Conservation (phyloP, 2,329 filamentous ascomycete species). For the Fusarium begoniae region DNA sequence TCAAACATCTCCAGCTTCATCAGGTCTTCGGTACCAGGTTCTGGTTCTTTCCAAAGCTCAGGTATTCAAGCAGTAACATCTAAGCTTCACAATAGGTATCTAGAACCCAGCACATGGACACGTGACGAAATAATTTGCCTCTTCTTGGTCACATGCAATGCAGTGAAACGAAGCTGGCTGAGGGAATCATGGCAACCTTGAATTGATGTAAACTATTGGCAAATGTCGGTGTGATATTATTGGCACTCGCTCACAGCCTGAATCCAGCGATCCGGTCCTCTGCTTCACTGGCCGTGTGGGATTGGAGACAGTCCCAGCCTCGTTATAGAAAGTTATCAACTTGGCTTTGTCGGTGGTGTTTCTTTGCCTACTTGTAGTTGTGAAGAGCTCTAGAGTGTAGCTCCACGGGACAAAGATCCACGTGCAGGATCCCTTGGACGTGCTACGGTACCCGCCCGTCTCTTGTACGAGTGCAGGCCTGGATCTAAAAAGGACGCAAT, state of each 20-base stretch:
- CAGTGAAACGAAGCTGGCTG: conserved; percentile 13
- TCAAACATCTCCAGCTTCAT: conserved; percentile 8
- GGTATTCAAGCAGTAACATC: background rate
- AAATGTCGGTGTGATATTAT: conserved; percentile 42
- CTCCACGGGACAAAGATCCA: conserved; percentile 21
- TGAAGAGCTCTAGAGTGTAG: background rate
- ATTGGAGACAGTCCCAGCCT: conserved; percentile 33
- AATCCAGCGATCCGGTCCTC: conserved; percentile 27
- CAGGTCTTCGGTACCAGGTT: background rate
- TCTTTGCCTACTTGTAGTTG: background rate
- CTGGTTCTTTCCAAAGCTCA: background rate
- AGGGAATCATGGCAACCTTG: conserved; percentile 3
- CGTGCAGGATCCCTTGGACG: conserved; percentile 15
- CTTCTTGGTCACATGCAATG: conserved; percentile 26
- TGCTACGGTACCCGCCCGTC: conserved; percentile 10
- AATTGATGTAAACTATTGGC: conserved; percentile 29
- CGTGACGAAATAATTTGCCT: conserved; percentile 29
- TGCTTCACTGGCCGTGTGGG: conserved; percentile 18
- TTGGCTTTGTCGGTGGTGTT: background rate
- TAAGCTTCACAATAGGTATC: background rate
- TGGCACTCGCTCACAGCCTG: conserved; percentile 20
- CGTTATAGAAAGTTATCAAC: conserved; percentile 8
- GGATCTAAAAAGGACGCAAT: background rate
- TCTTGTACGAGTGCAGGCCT: background rate
- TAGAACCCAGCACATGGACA: conserved; percentile 7